Conservation (phyloP, 129 eudicot genomes). For the Ambrosia trifida region DNA sequence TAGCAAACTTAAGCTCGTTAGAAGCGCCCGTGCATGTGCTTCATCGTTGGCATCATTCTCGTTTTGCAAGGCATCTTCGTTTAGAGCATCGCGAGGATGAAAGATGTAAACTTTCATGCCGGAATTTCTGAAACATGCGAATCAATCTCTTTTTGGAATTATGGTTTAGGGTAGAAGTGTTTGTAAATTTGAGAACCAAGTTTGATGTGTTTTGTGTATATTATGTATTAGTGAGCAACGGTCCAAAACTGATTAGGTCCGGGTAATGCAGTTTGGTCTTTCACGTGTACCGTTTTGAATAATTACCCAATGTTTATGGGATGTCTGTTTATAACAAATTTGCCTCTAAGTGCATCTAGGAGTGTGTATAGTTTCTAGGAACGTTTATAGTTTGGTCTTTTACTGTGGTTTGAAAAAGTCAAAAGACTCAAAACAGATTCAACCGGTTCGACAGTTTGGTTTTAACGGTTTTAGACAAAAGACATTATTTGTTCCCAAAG, state of each 20-base stretch:
- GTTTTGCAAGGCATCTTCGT: constrained; percentile 54
- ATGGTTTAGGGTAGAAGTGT: constrained; percentile 27
- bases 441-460: too few species aligned
- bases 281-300: constrained; percentile 18
- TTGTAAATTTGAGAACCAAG: constrained; percentile 34
- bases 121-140: constrained; percentile 9
- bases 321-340: constrained; percentile 1
- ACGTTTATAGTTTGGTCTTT: too few species aligned
- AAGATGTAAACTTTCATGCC: constrained; percentile 15
- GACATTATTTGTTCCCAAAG: too few species aligned
- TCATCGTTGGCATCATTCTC: constrained; percentile 86
- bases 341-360: too few species aligned
- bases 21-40: constrained; percentile 82
- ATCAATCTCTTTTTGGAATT: constrained; percentile 22
- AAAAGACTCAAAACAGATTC: too few species aligned
- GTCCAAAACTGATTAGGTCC: constrained; percentile 3
- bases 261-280: constrained; percentile 16
- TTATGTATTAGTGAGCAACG: constrained; percentile 30
- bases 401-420: too few species aligned
- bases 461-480: too few species aligned
- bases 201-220: constrained; percentile 27
- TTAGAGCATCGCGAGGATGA: constrained; percentile 39
- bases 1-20: constrained; percentile 52
- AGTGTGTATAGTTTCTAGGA: too few species aligned
- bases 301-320: constrained; percentile 22